Conservation (phyloP, 257 asterid genomes). For the Penstemon davidsonii region DNA sequence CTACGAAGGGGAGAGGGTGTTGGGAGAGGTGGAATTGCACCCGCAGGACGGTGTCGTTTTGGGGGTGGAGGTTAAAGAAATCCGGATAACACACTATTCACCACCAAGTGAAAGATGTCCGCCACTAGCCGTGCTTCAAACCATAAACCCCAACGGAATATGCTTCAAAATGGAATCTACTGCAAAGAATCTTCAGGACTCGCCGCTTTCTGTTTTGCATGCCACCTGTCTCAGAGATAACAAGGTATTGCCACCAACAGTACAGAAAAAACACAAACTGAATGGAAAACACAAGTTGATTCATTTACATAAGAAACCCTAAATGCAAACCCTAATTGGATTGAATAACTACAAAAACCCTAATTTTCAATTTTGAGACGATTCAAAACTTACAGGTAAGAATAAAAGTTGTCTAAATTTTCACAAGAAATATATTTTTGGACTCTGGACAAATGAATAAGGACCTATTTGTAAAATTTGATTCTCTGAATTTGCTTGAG, state of each 20-base stretch:
- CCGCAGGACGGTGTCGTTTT: conserved; percentile 52
- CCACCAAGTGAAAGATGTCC: conserved; percentile 91
- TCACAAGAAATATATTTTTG: background rate
- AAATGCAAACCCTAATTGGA: conserved; percentile 26
- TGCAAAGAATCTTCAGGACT: conserved; percentile 45
- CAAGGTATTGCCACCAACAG: conserved; percentile 71
- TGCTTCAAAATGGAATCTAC: conserved; percentile 88
- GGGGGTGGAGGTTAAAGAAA: conserved; percentile 55
- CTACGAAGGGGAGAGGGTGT: conserved; percentile 67
- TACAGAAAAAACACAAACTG: conserved; percentile 26
- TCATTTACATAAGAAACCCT: conserved; percentile 11
- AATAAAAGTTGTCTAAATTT: conserved; percentile 2
- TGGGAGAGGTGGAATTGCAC: conserved; percentile 80
- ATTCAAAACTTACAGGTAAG: background rate
- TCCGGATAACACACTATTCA: conserved; percentile 72
- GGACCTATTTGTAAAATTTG: background rate
- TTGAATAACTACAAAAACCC: conserved; percentile 21
- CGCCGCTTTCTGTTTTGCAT: conserved; percentile 80
- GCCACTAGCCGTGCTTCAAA: conserved; percentile 87
- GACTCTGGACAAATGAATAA: conserved; percentile 13
- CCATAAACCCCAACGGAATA: conserved; percentile 48
- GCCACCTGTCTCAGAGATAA: conserved; percentile 91
- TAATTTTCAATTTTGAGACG: conserved; percentile 18
- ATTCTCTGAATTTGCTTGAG: conserved; percentile 13
- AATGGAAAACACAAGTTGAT: conserved; percentile 13